Conservation (phyloP, 345 rosid genomes). For the Gossypium longicalyx region DNA sequence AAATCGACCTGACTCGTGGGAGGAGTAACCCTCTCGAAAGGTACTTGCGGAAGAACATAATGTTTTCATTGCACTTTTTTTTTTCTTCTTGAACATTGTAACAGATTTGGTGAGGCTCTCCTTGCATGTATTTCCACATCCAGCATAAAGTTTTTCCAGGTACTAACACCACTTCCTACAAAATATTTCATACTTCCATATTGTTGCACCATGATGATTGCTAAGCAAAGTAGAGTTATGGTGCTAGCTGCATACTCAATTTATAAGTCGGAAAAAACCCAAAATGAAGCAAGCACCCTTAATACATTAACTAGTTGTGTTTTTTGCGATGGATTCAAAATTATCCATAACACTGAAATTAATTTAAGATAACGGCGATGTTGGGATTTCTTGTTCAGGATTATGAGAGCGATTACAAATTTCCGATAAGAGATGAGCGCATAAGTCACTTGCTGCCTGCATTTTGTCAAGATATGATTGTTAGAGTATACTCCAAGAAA, state of each 20-base stretch:
- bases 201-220: not conserved
- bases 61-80: not conserved
- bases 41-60: conserved; percentile 20
- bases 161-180: conserved; percentile 20
- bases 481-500: conserved; percentile 54
- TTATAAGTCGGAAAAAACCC: not conserved
- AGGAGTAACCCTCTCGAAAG: conserved; percentile 39
- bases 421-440: conserved; percentile 26
- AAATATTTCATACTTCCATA: not conserved
- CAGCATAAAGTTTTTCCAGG: conserved; percentile 49
- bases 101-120: conserved; percentile 11
- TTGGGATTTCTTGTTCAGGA: conserved; percentile 33
- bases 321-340: not conserved
- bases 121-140: conserved; percentile 21
- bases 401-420: conserved; percentile 27
- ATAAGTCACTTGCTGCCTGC: conserved; percentile 51
- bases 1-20: conserved; percentile 50
- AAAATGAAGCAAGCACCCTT: not conserved
- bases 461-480: conserved; percentile 41
- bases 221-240: not conserved
- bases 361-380: not conserved
- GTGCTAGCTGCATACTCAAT: not conserved
- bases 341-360: not conserved
- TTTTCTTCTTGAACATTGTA: not conserved
- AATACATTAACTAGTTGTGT: not conserved